phyloP scores from a whole-genome alignment of 352 stramenopile species.

The Discostella stelligera region DNA sequence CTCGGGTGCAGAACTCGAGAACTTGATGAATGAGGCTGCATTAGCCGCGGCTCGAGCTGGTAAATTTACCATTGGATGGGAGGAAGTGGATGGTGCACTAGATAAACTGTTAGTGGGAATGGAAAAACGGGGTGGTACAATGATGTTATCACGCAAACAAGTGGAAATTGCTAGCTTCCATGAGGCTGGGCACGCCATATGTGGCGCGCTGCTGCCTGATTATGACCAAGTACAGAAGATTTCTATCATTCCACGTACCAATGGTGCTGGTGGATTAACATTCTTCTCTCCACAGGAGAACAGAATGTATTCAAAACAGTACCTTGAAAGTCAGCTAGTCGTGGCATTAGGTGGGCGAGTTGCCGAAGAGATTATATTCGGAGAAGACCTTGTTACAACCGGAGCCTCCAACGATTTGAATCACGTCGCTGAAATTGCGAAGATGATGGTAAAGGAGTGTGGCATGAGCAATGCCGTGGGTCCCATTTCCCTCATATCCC shows the following conservation, averaged over 20 bases:
- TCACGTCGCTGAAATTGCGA: conserved; percentile 81
- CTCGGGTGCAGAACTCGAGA: conserved; percentile 84
- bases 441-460: conserved; percentile 83
- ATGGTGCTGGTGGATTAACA: conserved; percentile 83
- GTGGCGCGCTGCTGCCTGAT: conserved; percentile 81
- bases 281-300: conserved; percentile 85
- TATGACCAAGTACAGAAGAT: conserved; percentile 87
- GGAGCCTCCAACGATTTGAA: conserved; percentile 84
- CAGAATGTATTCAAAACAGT: conserved; percentile 83
- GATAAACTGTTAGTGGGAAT: conserved; percentile 87
- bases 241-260: conserved; percentile 85
- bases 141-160: conserved; percentile 56
- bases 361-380: conserved; percentile 83
- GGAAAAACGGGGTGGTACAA: conserved; percentile 83
- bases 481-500: conserved; percentile 60
- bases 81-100: conserved; percentile 85
- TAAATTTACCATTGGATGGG: conserved; percentile 85
- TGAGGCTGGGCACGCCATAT: conserved; percentile 85
- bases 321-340: conserved; percentile 82
- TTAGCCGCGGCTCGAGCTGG: conserved; percentile 78
- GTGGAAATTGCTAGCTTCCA: conserved; percentile 85
- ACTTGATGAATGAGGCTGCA: conserved; percentile 87
- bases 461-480: conserved; percentile 81
- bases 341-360: conserved; percentile 81
- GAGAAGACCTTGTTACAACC: conserved; percentile 80